Evolutionary conservation across 2,329 filamentous ascomycete species (phyloP).

Genomic region (Arthroderma sp.): DNA sequence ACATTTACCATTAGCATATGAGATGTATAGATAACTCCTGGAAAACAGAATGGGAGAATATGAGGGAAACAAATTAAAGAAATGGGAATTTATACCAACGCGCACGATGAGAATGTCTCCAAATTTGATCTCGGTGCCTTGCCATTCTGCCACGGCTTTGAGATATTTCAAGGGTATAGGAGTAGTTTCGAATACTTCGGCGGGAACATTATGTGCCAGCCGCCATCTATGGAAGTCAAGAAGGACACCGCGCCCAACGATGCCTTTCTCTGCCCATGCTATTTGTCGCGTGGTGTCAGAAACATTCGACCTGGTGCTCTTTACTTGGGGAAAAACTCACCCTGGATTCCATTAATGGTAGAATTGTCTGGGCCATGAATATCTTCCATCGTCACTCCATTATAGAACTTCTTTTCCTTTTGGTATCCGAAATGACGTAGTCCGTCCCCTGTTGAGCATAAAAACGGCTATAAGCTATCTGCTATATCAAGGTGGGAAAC

Average conservation of each 20-base stretch:
- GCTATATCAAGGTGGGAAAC: background rate
- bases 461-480: background rate
- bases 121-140: slow-evolving; percentile 32
- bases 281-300: background rate
- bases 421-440: slow-evolving; percentile 37
- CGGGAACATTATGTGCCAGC: slow-evolving; percentile 25
- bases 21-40: slow-evolving; percentile 5
- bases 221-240: slow-evolving; percentile 40
- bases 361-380: slow-evolving; percentile 33
- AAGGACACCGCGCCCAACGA: slow-evolving; percentile 37
- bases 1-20: background rate
- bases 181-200: slow-evolving; percentile 30
- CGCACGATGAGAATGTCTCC: slow-evolving; percentile 44
- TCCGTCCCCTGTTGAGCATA: slow-evolving; percentile 28
- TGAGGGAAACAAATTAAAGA: no score
- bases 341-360: slow-evolving; percentile 38
- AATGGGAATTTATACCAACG: slow-evolving; percentile 18
- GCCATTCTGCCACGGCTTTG: slow-evolving; percentile 28
- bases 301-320: background rate
- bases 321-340: slow-evolving; percentile 17
- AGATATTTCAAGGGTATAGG: slow-evolving; percentile 25
- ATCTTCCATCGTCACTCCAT: slow-evolving; percentile 34
- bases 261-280: slow-evolving; percentile 9
- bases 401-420: slow-evolving; percentile 31
- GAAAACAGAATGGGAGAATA: slow-evolving; percentile 18